Percentiles rank a stretch among this genome's conserved stretches.
Evolutionary conservation across 306 rosid species (phyloP).

Genomic region (Lablab purpureus): DNA sequence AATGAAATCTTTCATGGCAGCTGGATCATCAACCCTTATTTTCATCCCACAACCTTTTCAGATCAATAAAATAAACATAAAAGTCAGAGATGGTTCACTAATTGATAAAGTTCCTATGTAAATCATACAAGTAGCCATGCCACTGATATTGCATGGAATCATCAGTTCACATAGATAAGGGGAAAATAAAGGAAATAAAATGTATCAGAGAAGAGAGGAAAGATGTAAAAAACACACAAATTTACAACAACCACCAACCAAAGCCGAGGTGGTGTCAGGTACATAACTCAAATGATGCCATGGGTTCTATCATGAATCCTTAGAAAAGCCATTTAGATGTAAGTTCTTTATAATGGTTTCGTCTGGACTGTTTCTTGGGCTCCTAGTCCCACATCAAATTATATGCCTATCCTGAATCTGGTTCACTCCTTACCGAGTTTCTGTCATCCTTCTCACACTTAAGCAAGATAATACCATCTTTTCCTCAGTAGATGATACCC

Average conservation of each 20-base stretch:
- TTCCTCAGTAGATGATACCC: neutral
- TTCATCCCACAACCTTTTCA: slow-evolving; percentile 94
- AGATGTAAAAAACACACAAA: neutral
- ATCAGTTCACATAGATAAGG: slow-evolving; percentile 11
- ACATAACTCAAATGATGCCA: neutral
- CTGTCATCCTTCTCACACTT: neutral
- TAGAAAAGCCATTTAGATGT: neutral
- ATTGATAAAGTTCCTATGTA: slow-evolving; percentile 11
- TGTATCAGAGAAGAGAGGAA: neutral
- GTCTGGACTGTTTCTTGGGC: neutral
- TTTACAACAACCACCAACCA: neutral
- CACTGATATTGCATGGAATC: neutral
- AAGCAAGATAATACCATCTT: slow-evolving; percentile 1
- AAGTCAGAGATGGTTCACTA: slow-evolving; percentile 24
- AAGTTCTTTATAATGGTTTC: neutral
- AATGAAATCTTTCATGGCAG: slow-evolving; percentile 84
- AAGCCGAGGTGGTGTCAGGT: neutral
- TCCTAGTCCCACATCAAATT: neutral
- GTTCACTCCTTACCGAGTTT: neutral
- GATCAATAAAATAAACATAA: slow-evolving; percentile 30
- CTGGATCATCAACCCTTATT: slow-evolving; percentile 91
- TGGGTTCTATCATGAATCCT: neutral
- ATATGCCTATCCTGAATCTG: neutral
- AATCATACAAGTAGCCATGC: slow-evolving; percentile 20
- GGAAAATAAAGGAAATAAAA: neutral